Base-by-base conservation (phyloP, 139 green algal species). In the Chlorella sp. region DNA sequence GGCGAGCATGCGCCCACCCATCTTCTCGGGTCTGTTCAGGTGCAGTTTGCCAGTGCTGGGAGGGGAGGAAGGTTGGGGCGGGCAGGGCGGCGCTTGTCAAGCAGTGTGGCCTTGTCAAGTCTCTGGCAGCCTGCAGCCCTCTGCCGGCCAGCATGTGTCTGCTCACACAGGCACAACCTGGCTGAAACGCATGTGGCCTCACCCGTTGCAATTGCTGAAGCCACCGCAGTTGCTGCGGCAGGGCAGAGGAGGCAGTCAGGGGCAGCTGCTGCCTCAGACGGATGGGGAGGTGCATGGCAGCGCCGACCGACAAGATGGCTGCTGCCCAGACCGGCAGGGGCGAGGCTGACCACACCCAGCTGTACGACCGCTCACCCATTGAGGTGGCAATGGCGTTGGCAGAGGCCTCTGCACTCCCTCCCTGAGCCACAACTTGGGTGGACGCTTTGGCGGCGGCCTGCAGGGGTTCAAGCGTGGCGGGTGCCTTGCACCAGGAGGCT, bases 181-280 rank as follows among this genome's bases (percentile, higher is more conserved):
- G 44, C 32, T 81, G 20, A 81, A 34, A n/a, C 36, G 48, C 74
- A 81, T 48, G 56, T 65, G 36, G 74, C 74, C 48, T 69, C n/a
- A 14, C 48, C 74, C 7, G 76, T 82, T 36, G 76, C 76, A 5
- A 82, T 40, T 5, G 76, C 54, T 43, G 36, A 58, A 3, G 76
- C 76, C 36, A 82, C 76, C 1, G 76, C 76, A 5, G n/a, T 30
- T 19, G 36, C 51, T 81, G 75, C 48, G n/a, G 43, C 17, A 38
- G 56, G 13, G 7, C 56, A 51, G 6, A 36, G 36, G 30, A 7
- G 6, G 68, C 14, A 46, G 68, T 44, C 48, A 6, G 30, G 68
- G 7, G n/a, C 69, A 48, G 40, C 7, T 8, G 43, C 19, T 73
- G 3, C 30, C 16, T 16, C 17, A 30, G n/a, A 46, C 30, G 67